Conservation (phyloP, 495 filamentous ascomycete genomes). For the Tuber umbilicatum region DNA sequence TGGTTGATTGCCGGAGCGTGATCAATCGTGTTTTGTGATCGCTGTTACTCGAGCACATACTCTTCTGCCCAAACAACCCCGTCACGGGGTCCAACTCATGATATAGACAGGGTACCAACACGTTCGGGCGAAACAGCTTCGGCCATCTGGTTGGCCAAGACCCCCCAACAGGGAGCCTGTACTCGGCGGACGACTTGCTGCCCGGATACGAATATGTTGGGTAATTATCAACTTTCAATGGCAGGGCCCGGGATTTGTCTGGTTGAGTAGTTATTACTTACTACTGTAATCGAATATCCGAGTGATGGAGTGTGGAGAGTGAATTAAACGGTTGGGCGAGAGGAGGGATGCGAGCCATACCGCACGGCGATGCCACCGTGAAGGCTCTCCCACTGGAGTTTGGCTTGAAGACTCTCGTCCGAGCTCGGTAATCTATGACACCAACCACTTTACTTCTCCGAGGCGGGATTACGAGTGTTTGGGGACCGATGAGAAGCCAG, state of each 20-base stretch:
- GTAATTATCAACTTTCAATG: background rate
- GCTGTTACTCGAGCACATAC: too few relatives aligned
- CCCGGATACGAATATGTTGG: background rate
- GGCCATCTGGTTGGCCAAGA: conserved; percentile 4
- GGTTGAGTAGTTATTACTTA: background rate
- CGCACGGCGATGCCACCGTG: background rate
- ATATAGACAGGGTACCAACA: background rate
- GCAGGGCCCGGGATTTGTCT: background rate
- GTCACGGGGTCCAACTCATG: conserved; percentile 3
- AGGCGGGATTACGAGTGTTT: background rate
- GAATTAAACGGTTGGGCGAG: background rate
- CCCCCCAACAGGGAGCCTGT: background rate
- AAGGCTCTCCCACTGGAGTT: background rate
- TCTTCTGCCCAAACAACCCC: background rate
- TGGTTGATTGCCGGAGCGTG: background rate
- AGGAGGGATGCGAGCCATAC: background rate
- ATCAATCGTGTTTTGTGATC: background rate
- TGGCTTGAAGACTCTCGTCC: background rate
- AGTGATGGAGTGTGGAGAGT: background rate
- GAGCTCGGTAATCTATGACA: background rate
- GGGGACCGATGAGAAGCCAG: background rate
- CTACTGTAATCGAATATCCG: background rate
- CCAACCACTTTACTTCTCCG: background rate
- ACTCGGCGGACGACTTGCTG: background rate
- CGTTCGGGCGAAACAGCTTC: background rate